These are phyloP conservation scores for Chlorokybus atmophyticus DNA, from an alignment of 139 green algal genomes.

Conservation along the genomic window DNA sequence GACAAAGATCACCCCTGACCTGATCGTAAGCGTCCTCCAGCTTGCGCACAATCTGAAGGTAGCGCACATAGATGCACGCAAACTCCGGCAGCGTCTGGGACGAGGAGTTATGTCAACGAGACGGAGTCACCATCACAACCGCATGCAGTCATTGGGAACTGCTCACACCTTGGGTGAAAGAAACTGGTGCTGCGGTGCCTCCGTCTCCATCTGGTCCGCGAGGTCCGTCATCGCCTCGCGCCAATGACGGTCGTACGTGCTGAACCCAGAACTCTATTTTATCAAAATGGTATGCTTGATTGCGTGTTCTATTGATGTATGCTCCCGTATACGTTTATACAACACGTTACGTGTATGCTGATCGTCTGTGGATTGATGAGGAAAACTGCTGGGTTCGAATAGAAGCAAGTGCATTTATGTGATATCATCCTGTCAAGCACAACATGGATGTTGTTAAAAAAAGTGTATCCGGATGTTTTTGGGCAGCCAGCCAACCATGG, in stretches of 20 bases:
- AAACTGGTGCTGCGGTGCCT: conserved; percentile 42
- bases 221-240: conserved; percentile 68
- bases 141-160: not conserved
- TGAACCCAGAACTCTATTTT: no score
- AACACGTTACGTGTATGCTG: no score
- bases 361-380: no score
- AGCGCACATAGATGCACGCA: conserved; percentile 75
- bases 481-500: no score
- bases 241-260: conserved; percentile 14
- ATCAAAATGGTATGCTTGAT: no score
- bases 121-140: not conserved
- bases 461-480: no score
- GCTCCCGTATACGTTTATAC: no score
- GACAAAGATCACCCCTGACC: conserved; percentile 5
- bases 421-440: no score
- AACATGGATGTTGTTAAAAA: no score
- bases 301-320: no score
- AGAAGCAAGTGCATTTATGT: no score
- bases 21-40: conserved; percentile 63
- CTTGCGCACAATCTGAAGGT: conserved; percentile 68
- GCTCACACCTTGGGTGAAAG: conserved; percentile 27
- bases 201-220: conserved; percentile 65
- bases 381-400: no score
- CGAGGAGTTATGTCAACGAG: not conserved
- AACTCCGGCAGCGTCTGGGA: conserved; percentile 56